Evolutionary conservation across 768 basidiomycete genomes (phyloP), one percentile per base, ranked within the genome.

Genomic region (Lepiota brunneoincarnata): DNA sequence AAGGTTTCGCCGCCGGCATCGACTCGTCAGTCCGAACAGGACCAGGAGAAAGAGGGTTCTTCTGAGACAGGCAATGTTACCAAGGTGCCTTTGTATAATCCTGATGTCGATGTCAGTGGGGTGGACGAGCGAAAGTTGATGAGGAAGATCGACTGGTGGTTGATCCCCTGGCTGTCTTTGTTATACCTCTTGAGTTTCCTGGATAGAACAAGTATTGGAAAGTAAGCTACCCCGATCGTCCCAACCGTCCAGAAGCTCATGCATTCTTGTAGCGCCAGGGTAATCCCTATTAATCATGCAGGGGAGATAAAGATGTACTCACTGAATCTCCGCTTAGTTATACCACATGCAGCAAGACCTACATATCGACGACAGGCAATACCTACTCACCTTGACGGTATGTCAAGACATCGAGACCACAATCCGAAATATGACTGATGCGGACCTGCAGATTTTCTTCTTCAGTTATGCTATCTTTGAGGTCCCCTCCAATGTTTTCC

Each of bases 181-280:
- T 68, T 93, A 60, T 91, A 91, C 68, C 72, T 91, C 35, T 72
- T 92, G 36, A 85, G 84, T 59, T 91, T 90, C 74, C 62, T 72
- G 40, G 77, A 78, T 63, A 75, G 77, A 47, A 78, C 76, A 2
- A 77, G 76, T 55, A 76, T 79, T 57, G 77, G 77, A 69, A 79
- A 79, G 77, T 77, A 51, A 60, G 75, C 35, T 67, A 44, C 36
- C 63, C 58, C 17, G 44, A 43, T 35, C 6, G 28, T 42, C 60
- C 28, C 17, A 36, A n/a, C 10, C 40, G 37, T 35, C 26, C 18
- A 51, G 57, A 43, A 59, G 41, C 23, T 51, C 35, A 49, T 23
- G 56, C 58, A 49, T 53, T 41, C 21, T 39, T 17, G 11, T 55
- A 80, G 78, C 69, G 79, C 79, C 15, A 80, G 75, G 72, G 77